phyloP scores from a whole-genome alignment of 352 stramenopile genomes.

The Phytophthora multivora region DNA sequence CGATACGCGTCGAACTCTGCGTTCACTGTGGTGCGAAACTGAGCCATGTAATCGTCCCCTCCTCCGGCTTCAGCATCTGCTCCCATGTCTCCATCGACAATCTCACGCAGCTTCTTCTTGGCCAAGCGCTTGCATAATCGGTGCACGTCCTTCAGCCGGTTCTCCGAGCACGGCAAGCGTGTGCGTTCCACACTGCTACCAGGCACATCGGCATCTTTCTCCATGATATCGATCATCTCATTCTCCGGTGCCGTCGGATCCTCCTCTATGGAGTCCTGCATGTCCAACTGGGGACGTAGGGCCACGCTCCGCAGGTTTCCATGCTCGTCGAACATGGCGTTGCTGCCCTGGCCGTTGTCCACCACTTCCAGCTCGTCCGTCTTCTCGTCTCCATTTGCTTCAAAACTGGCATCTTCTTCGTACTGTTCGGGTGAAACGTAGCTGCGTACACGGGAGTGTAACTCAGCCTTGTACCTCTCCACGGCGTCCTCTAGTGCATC shows the following conservation, averaged over 20 bases:
- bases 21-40: constrained; percentile 57
- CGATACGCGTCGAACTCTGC: constrained; percentile 56
- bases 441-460: constrained; percentile 50
- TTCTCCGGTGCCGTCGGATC: constrained; percentile 48
- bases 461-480: constrained; percentile 77
- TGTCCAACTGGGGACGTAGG: constrained; percentile 28
- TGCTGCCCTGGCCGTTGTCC: constrained; percentile 57
- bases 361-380: constrained; percentile 43
- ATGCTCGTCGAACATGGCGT: constrained; percentile 78
- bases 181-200: constrained; percentile 51
- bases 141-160: constrained; percentile 65
- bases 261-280: constrained; percentile 26
- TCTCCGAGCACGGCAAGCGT: constrained; percentile 66
- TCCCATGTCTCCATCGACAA: constrained; percentile 70
- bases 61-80: constrained; percentile 48
- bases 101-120: constrained; percentile 75
- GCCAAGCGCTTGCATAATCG: constrained; percentile 72
- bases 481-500: constrained; percentile 81
- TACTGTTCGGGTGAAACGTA: constrained; percentile 67
- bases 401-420: constrained; percentile 55
- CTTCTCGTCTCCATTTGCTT: constrained; percentile 28
- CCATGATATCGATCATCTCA: constrained; percentile 77
- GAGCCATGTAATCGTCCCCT: constrained; percentile 63
- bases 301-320: constrained; percentile 66
- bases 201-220: constrained; percentile 44